Evolutionary conservation across 805 yeast genomes (phyloP).

Genomic region (Maudiozyma serrabonitensis): DNA sequence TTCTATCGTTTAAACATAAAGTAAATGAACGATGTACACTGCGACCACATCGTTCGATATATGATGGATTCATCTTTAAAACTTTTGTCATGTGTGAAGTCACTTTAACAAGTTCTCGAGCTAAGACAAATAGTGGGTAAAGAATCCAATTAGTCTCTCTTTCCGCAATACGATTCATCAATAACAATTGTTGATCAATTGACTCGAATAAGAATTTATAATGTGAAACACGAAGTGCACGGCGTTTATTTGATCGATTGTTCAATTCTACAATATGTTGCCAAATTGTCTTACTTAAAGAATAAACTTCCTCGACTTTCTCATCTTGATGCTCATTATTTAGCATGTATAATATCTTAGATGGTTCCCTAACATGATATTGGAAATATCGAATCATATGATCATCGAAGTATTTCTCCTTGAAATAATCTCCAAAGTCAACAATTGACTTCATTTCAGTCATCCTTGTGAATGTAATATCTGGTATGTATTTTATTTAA

Average conservation of each 20-base stretch:
- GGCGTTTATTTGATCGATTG: background rate
- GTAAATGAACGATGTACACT: conserved; percentile 67
- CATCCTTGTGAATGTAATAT: background rate
- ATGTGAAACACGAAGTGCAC: background rate
- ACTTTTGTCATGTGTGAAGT: background rate
- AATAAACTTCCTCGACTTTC: conserved; percentile 10
- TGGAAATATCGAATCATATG: background rate
- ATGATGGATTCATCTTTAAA: background rate
- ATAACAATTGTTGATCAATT: conserved; percentile 34
- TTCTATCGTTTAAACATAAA: conserved; percentile 68
- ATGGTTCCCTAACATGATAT: background rate
- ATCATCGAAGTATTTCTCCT: background rate
- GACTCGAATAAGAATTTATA: conserved; percentile 11
- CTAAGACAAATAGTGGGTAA: conserved; percentile 14
- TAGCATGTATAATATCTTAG: background rate
- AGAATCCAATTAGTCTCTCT: conserved; percentile 43
- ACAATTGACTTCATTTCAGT: conserved; percentile 2
- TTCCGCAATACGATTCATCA: conserved; percentile 45
- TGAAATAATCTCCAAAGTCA: background rate
- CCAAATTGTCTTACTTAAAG: conserved; percentile 2
- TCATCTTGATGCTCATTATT: conserved; percentile 1
- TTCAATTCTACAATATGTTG: background rate
- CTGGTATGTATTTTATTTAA: no score
- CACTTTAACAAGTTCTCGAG: conserved; percentile 9
- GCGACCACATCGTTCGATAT: conserved; percentile 42